A percentile compares a stretch with the other conserved stretches of the same genome.
Evolutionary conservation across 345 rosid species (phyloP).

Genomic region (Rubroshorea leprosula): DNA sequence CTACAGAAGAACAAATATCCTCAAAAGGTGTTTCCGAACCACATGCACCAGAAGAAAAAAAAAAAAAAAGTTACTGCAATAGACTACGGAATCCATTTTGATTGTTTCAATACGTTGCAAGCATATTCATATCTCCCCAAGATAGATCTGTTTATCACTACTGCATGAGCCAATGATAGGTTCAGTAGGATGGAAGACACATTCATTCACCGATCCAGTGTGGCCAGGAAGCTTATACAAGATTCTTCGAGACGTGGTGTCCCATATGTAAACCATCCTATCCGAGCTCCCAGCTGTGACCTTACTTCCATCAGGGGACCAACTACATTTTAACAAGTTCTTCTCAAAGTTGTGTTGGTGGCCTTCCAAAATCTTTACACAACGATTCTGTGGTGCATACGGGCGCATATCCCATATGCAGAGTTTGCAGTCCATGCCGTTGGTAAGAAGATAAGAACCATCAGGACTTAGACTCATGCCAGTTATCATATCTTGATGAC

Average conservation of each 20-base stretch:
- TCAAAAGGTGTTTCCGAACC: too few species aligned
- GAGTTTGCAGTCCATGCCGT: conserved; percentile 91
- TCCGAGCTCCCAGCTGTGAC: conserved; percentile 94
- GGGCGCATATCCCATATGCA: conserved; percentile 99
- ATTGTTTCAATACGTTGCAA: too few species aligned
- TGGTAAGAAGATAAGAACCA: conserved; percentile 93
- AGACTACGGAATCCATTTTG: too few species aligned
- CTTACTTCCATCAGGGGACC: conserved; percentile 97
- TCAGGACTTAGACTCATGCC: conserved; percentile 93
- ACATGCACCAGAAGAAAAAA: too few species aligned
- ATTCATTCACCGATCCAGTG: conserved; percentile 83
- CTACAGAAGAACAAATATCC: too few species aligned
- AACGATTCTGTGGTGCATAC: conserved; percentile 91
- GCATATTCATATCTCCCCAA: conserved; percentile 80
- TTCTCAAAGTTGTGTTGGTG: conserved; percentile 98
- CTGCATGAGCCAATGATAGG: conserved; percentile 94
- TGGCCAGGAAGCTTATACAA: conserved; percentile 98
- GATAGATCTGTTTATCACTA: conserved; percentile 86
- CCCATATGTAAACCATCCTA: conserved; percentile 97
- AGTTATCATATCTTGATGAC: conserved; percentile 96
- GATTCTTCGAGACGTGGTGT: conserved; percentile 79
- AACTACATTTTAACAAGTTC: conserved; percentile 76
- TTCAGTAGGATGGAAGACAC: conserved; percentile 76
- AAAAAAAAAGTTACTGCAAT: too few species aligned
- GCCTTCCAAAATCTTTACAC: conserved; percentile 86